These are phyloP conservation scores for Neofusicoccum kwambonambiense DNA, from an alignment of 2,329 filamentous ascomycete genomes.

Conservation along the genomic window DNA sequence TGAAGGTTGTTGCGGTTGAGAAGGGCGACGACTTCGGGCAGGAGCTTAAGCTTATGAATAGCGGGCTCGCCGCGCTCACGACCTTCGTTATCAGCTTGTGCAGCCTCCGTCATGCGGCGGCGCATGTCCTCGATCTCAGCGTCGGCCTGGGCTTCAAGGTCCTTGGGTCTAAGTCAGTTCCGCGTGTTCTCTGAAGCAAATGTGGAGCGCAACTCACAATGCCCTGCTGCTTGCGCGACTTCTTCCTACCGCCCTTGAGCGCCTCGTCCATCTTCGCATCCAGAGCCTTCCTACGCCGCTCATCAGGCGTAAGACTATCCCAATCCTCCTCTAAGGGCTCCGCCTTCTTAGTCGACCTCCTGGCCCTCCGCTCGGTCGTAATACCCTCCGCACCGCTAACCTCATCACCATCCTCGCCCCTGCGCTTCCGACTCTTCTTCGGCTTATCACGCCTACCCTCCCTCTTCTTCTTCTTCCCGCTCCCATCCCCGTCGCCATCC, in stretches of 20 bases:
- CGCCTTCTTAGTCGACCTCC: conserved; percentile 40
- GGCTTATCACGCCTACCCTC: conserved; percentile 57
- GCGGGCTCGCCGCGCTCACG: conserved; percentile 78
- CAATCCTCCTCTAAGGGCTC: conserved; percentile 62
- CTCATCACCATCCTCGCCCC: conserved; percentile 41
- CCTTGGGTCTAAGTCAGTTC: conserved; percentile 50
- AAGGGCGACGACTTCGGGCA: conserved; percentile 84
- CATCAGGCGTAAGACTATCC: conserved; percentile 77
- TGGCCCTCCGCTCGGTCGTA: conserved; percentile 49
- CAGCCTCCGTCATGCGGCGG: conserved; percentile 85
- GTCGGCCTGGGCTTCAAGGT: conserved; percentile 86
- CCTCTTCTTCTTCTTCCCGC: conserved; percentile 68
- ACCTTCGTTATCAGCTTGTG: conserved; percentile 79
- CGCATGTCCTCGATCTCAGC: conserved; percentile 87
- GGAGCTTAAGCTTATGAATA: conserved; percentile 87
- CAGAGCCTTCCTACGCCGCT: conserved; percentile 80
- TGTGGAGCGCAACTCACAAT: conserved; percentile 59
- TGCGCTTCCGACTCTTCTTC: conserved; percentile 51
- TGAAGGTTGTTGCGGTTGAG: conserved; percentile 87
- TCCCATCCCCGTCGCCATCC: conserved; percentile 58
- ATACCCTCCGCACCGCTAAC: conserved; percentile 31
- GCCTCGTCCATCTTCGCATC: conserved; percentile 86
- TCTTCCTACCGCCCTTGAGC: conserved; percentile 75
- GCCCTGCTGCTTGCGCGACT: conserved; percentile 76
- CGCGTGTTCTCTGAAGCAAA: background rate